These are phyloP conservation scores for Streptanthus diversifolius DNA, from an alignment of 345 rosid species.

Conservation along the genomic window DNA sequence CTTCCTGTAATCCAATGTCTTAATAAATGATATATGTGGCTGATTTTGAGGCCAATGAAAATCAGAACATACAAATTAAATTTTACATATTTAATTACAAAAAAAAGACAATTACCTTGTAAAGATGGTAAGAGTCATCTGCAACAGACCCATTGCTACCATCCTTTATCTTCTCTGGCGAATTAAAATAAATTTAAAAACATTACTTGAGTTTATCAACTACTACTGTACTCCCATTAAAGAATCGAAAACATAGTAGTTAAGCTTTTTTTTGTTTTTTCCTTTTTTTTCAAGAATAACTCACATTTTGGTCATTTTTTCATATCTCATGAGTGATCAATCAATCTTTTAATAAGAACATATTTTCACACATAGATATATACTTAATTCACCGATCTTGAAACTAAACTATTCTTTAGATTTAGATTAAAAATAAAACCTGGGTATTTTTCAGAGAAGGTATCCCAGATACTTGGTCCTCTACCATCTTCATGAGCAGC, in stretches of 20 bases:
- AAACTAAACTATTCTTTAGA: neutral
- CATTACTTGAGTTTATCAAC: neutral
- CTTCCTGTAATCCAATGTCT: slow-evolving; percentile 37
- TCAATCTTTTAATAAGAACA: neutral
- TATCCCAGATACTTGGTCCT: slow-evolving; percentile 52
- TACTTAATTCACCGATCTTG: slow-evolving; percentile 1
- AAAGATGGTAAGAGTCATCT: slow-evolving; percentile 42
- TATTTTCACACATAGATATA: neutral
- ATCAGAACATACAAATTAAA: neutral
- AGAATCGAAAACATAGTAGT: slow-evolving; percentile 3
- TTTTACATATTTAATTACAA: neutral
- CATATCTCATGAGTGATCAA: neutral
- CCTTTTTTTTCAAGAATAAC: too few species aligned
- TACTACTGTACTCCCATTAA: neutral
- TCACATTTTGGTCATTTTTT: neutral
- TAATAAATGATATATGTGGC: neutral
- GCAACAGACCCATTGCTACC: slow-evolving; percentile 38
- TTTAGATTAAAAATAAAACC: slow-evolving; percentile 18
- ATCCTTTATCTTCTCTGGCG: slow-evolving; percentile 33
- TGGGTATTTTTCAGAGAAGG: slow-evolving; percentile 33
- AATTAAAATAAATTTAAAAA: neutral
- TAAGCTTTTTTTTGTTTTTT: neutral
- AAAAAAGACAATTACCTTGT: slow-evolving; percentile 27
- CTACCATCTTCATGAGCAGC: slow-evolving; percentile 48
- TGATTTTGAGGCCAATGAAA: neutral